Conservation (phyloP, 495 filamentous ascomycete genomes). For the Corynascus novoguineensis region DNA sequence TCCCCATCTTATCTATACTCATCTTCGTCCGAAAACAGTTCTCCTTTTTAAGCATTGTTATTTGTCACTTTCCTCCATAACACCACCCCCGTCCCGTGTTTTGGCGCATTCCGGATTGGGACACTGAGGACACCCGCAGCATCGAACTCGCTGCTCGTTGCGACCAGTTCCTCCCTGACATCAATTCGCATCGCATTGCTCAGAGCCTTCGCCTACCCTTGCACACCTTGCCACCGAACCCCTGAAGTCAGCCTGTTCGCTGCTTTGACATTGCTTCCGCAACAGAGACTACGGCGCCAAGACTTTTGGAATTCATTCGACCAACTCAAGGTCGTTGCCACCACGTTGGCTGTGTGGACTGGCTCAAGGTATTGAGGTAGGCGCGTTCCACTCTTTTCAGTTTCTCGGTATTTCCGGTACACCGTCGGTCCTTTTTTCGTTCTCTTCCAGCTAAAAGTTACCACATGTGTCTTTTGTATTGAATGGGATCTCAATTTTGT, state of each 20-base stretch:
- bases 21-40: not conserved
- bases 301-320: conserved; percentile 8
- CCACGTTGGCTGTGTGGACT: conserved; percentile 12
- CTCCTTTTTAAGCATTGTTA: not conserved
- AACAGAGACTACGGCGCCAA: conserved; percentile 5
- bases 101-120: not conserved
- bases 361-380: conserved; percentile 8
- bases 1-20: not conserved
- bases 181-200: not conserved
- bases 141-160: not conserved
- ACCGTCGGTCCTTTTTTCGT: not conserved
- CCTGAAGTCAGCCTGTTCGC: not conserved
- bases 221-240: not conserved
- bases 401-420: not conserved
- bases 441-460: not conserved
- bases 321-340: conserved; percentile 7
- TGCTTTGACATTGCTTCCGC: not conserved
- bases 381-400: not conserved
- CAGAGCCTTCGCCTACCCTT: not conserved
- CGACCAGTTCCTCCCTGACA: not conserved
- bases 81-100: not conserved
- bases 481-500: too few relatives aligned
- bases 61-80: not conserved
- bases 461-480: too few relatives aligned
- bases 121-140: not conserved